These are phyloP conservation scores for Hymenoscyphus fructigenus DNA, from an alignment of 2,329 filamentous ascomycete species.

Conservation along the genomic window DNA sequence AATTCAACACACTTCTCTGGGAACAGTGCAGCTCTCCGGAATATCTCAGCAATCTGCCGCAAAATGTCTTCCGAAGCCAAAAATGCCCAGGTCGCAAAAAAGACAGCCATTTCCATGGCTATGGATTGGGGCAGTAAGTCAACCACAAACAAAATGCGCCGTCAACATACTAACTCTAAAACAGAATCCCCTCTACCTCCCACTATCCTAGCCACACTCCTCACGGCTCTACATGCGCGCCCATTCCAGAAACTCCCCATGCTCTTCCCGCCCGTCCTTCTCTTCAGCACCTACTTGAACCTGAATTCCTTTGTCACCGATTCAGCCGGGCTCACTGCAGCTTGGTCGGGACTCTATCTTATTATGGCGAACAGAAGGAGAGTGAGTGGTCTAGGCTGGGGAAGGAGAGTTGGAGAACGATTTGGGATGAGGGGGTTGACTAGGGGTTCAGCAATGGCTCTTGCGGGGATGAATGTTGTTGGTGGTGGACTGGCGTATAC, in stretches of 20 bases:
- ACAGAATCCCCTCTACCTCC: conserved; percentile 64
- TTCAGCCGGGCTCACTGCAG: conserved; percentile 60
- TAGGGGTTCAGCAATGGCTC: conserved; percentile 50
- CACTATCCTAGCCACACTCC: conserved; percentile 62
- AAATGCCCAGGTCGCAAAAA: conserved; percentile 36
- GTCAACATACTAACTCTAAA: conserved; percentile 15
- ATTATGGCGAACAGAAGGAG: conserved; percentile 58
- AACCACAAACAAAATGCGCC: not conserved
- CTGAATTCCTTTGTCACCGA: conserved; percentile 61
- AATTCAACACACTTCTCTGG: not conserved
- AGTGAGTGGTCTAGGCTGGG: conserved; percentile 23
- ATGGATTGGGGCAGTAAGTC: conserved; percentile 52
- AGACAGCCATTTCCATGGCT: conserved; percentile 44
- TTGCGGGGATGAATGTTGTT: conserved; percentile 50
- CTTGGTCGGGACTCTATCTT: conserved; percentile 66
- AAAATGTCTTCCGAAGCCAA: conserved; percentile 30
- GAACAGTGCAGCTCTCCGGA: not conserved
- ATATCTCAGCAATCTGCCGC: not conserved
- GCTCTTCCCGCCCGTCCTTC: conserved; percentile 63
- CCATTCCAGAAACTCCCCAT: conserved; percentile 66
- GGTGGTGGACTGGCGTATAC: conserved; percentile 52
- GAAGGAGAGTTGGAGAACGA: conserved; percentile 44
- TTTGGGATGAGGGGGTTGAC: conserved; percentile 51
- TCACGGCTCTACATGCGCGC: conserved; percentile 65
- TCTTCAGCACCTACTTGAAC: conserved; percentile 67